These are phyloP conservation scores for Populus hybrid DNA, from an alignment of 441 rosid species.

Conservation along the genomic window DNA sequence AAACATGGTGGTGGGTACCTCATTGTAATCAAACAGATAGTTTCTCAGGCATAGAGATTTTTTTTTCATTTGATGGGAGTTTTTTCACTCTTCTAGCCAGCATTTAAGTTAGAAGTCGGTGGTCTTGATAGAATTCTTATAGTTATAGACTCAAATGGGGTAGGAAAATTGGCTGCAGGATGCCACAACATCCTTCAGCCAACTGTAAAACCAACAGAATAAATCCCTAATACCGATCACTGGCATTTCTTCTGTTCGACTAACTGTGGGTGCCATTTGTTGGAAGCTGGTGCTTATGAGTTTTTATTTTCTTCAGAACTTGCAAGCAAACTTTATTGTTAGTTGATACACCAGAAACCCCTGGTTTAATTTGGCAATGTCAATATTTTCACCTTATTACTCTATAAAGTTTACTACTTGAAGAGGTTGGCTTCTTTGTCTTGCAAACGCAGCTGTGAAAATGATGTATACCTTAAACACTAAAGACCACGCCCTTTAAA, in stretches of 20 bases:
- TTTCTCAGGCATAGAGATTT: not conserved
- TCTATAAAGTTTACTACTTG: not conserved
- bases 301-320: not conserved
- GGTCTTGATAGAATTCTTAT: not conserved
- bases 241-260: not conserved
- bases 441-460: not conserved
- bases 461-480: not conserved
- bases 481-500: not conserved
- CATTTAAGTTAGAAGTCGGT: not conserved
- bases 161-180: not conserved
- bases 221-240: not conserved
- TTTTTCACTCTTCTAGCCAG: not conserved
- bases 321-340: not conserved
- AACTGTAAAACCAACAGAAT: not conserved
- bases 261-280: not conserved
- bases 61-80: not conserved
- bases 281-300: not conserved
- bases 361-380: not conserved
- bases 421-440: not conserved
- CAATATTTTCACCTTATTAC: not conserved
- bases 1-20: conserved; percentile 1
- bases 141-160: not conserved
- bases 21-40: not conserved
- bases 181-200: not conserved
- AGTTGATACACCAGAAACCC: not conserved